phyloP scores from a whole-genome alignment of 306 rosid species.

The Pterocarpus macrocarpus region DNA sequence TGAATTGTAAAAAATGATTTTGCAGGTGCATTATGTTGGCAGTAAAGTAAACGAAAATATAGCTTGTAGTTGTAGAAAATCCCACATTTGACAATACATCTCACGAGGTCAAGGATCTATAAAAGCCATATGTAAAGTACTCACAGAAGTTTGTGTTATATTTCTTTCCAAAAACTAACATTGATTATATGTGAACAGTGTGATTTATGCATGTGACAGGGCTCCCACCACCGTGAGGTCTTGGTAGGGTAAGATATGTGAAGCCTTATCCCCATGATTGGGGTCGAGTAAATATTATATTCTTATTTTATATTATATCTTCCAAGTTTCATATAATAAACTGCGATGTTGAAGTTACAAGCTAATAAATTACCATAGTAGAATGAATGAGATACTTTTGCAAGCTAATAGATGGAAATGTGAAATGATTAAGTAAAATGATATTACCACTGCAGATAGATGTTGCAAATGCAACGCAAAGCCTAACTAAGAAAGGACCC shows the following conservation, averaged over 20 bases:
- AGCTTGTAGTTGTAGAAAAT: constrained; percentile 30
- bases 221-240: constrained; percentile 3
- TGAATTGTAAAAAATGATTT: background rate
- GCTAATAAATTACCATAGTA: background rate
- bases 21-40: background rate
- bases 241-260: constrained; percentile 24
- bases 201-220: constrained; percentile 13
- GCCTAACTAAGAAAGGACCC: background rate
- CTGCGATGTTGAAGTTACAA: constrained; percentile 25
- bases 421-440: constrained; percentile 12
- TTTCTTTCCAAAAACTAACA: background rate
- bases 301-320: constrained; percentile 12
- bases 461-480: constrained; percentile 11
- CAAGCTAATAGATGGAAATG: background rate
- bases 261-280: constrained; percentile 24
- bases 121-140: constrained; percentile 35
- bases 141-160: background rate
- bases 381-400: constrained; percentile 12
- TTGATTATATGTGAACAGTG: background rate
- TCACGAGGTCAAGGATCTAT: constrained; percentile 34
- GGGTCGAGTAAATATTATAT: constrained; percentile 3
- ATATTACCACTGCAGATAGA: constrained; percentile 6
- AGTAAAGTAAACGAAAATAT: constrained; percentile 38
- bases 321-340: constrained; percentile 20
- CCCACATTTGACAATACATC: constrained; percentile 12